A percentile compares a stretch with the other conserved stretches of the same genome.
Conservation (phyloP, 805 yeast genomes). For the Wilhelminamyces savonicus region DNA sequence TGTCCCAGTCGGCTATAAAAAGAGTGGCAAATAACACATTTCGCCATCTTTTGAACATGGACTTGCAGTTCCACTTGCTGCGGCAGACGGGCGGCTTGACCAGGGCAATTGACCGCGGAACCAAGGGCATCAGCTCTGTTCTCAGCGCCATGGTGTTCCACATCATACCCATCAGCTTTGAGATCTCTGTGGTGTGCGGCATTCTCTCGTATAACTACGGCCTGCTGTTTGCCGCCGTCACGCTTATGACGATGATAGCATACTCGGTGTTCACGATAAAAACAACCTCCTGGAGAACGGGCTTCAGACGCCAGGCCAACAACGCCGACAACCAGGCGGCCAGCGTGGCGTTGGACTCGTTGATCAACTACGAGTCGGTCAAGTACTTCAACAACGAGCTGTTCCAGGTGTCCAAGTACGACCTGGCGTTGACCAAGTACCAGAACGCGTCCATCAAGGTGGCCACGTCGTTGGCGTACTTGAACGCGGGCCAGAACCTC, state of each 20-base stretch:
- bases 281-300: conserved; percentile 96
- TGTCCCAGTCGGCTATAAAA: conserved; percentile 90
- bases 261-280: conserved; percentile 82
- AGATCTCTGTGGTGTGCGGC: conserved; percentile 89
- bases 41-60: conserved; percentile 74
- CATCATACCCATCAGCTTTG: conserved; percentile 86
- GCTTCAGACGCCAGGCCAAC: conserved; percentile 80
- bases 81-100: conserved; percentile 95
- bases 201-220: conserved; percentile 93
- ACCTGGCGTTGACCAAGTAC: conserved; percentile 64
- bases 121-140: conserved; percentile 93
- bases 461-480: conserved; percentile 75
- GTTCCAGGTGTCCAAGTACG: conserved; percentile 75
- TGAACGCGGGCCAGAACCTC: conserved; percentile 73
- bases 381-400: conserved; percentile 90
- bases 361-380: conserved; percentile 91
- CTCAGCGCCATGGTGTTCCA: conserved; percentile 97
- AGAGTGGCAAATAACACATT: conserved; percentile 86
- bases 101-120: conserved; percentile 95
- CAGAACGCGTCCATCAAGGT: conserved; percentile 72
- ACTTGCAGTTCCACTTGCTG: conserved; percentile 81
- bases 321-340: conserved; percentile 96
- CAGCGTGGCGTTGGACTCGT: conserved; percentile 85
- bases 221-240: conserved; percentile 78
- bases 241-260: conserved; percentile 81